Percentiles rank a stretch among this genome's conserved stretches.
Conservation (phyloP, 2,329 filamentous ascomycete species). For the Tolypocladium tropicale region DNA sequence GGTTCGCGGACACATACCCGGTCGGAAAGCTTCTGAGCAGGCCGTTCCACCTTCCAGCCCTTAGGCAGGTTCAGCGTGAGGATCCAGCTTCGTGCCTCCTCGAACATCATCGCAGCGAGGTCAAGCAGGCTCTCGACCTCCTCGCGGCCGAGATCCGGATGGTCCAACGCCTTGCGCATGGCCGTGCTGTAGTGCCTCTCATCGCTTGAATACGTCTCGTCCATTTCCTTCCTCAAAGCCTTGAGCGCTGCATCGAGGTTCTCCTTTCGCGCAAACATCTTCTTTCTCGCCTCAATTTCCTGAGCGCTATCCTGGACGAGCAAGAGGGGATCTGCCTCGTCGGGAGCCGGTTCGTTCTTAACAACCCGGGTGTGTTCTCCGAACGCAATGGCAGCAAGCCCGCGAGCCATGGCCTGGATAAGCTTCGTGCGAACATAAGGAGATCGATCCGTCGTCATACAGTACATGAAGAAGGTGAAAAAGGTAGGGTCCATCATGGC, state of each 20-base stretch:
- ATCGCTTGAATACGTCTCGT: constrained; percentile 27
- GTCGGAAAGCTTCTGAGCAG: constrained; percentile 22
- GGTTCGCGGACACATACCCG: constrained; percentile 17
- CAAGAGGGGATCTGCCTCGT: constrained; percentile 27
- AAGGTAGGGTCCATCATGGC: constrained; percentile 44
- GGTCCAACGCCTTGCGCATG: constrained; percentile 32
- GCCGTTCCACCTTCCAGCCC: constrained; percentile 27
- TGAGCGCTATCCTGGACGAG: constrained; percentile 31
- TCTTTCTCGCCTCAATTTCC: constrained; percentile 47
- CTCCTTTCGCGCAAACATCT: constrained; percentile 54
- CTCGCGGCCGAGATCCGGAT: constrained; percentile 25
- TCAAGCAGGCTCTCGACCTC: constrained; percentile 32
- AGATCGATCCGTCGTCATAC: constrained; percentile 51
- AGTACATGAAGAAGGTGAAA: constrained; percentile 45
- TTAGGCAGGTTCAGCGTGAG: constrained; percentile 30
- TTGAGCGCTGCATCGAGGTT: constrained; percentile 48
- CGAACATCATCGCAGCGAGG: constrained; percentile 36
- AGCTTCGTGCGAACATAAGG: constrained; percentile 51
- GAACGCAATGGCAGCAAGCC: constrained; percentile 53
- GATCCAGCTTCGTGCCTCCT: constrained; percentile 31
- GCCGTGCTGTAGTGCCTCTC: constrained; percentile 29
- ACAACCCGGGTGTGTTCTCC: constrained; percentile 43
- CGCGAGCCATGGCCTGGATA: constrained; percentile 47
- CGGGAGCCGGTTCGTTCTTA: constrained; percentile 25
- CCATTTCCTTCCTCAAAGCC: constrained; percentile 32